Conservation (phyloP, 2,329 filamentous ascomycete species). For the Exutisphaerella laricina region DNA sequence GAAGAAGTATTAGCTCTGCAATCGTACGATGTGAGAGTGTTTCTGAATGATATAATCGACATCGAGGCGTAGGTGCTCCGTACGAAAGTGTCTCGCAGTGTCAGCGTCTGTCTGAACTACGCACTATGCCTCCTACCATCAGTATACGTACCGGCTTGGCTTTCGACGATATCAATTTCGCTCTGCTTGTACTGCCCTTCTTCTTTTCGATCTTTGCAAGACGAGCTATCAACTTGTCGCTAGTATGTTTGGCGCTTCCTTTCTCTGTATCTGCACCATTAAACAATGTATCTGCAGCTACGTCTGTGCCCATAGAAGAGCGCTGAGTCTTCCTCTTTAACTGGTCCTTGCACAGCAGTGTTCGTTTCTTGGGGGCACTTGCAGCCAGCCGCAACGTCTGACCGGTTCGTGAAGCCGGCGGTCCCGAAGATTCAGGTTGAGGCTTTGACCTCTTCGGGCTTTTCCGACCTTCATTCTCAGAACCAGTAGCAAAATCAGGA, state of each 20-base stretch:
- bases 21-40: no score
- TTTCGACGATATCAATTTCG: conserved; percentile 9
- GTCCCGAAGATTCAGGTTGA: no score
- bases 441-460: no score
- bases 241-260: conserved; percentile 10
- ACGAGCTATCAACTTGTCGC: conserved; percentile 26
- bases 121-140: no score
- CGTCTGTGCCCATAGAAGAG: conserved; percentile 17
- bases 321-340: conserved; percentile 18
- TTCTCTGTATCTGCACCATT: conserved; percentile 22
- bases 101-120: no score
- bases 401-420: conserved; percentile 10
- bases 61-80: no score
- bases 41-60: no score
- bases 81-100: no score
- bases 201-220: conserved; percentile 28
- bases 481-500: no score
- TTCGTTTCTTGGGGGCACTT: conserved; percentile 37
- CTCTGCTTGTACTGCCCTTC: conserved; percentile 16
- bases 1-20: no score
- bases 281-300: conserved; percentile 14
- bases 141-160: no score
- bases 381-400: conserved; percentile 36
- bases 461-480: no score
- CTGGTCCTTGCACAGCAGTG: conserved; percentile 39